phyloP scores from a whole-genome alignment of 78 protist genomes.

The Chrysochromulina tobinii region DNA sequence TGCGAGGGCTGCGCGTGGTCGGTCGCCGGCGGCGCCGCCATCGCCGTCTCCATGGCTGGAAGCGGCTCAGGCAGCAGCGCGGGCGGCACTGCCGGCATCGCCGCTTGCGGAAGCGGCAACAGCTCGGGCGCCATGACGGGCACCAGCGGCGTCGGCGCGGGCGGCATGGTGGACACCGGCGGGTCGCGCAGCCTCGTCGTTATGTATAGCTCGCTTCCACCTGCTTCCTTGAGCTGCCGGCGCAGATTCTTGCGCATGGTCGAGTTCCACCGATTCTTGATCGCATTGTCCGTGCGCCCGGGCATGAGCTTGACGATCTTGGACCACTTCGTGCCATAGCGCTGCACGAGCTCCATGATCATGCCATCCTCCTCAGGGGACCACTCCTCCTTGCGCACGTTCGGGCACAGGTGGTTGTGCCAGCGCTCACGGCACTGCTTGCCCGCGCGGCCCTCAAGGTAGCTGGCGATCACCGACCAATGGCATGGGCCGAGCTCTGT shows the following conservation, averaged over 20 bases:
- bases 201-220: too few relatives aligned
- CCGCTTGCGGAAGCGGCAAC: too few relatives aligned
- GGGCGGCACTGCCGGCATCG: too few relatives aligned
- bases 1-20: too few relatives aligned
- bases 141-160: too few relatives aligned
- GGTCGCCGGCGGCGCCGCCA: too few relatives aligned
- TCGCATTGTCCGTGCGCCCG: conserved; percentile 9
- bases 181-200: too few relatives aligned
- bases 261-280: not conserved
- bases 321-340: not conserved
- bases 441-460: not conserved
- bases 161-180: too few relatives aligned
- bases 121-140: too few relatives aligned
- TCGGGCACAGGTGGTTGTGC: not conserved
- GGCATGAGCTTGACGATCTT: not conserved
- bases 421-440: not conserved
- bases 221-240: not conserved
- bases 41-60: too few relatives aligned
- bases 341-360: not conserved
- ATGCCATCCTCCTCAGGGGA: not conserved
- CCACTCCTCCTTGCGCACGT: not conserved
- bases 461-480: not conserved
- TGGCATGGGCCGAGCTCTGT: not conserved
- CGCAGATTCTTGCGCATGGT: not conserved
- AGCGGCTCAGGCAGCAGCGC: too few relatives aligned